Evolutionary conservation across 2,329 filamentous ascomycete species (phyloP).

Genomic region (Fusarium albidum): DNA sequence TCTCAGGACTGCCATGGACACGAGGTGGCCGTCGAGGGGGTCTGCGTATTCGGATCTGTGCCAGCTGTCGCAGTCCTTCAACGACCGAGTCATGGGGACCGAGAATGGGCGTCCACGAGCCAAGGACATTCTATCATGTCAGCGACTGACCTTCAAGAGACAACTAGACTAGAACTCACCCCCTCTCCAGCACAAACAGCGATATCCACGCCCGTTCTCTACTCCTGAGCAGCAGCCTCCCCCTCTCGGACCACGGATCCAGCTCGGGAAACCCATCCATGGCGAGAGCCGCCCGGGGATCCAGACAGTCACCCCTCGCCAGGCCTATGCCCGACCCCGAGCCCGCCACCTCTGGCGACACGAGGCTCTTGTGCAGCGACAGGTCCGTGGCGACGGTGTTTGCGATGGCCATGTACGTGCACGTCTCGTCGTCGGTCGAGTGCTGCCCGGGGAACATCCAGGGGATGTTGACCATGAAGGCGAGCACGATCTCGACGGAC

Average conservation of each 20-base stretch:
- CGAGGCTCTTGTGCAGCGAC: constrained; percentile 73
- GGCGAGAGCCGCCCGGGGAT: constrained; percentile 68
- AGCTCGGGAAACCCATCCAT: constrained; percentile 74
- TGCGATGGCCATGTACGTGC: constrained; percentile 74
- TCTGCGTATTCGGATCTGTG: constrained; percentile 70
- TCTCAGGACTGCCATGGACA: constrained; percentile 75
- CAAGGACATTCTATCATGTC: constrained; percentile 64
- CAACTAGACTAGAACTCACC: constrained; percentile 56
- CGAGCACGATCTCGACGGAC: constrained; percentile 77
- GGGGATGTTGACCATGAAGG: constrained; percentile 78
- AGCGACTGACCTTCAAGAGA: not conserved
- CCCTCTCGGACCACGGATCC: constrained; percentile 67
- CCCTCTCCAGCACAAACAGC: constrained; percentile 76
- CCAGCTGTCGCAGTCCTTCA: constrained; percentile 75
- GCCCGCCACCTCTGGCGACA: constrained; percentile 59
- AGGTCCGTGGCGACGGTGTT: constrained; percentile 74
- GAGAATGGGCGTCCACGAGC: constrained; percentile 75
- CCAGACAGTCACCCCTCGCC: constrained; percentile 74
- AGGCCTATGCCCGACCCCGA: constrained; percentile 56
- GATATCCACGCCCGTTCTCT: constrained; percentile 76
- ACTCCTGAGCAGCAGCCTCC: constrained; percentile 67
- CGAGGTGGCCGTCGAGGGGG: constrained; percentile 73
- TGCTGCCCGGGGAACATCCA: constrained; percentile 77
- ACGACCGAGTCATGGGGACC: constrained; percentile 70
- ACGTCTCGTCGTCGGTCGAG: constrained; percentile 77